Percentiles rank a stretch among this genome's conserved stretches.
phyloP scores from a whole-genome alignment of 192 early-diverging fungal species.

The Kappamyces sp. region DNA sequence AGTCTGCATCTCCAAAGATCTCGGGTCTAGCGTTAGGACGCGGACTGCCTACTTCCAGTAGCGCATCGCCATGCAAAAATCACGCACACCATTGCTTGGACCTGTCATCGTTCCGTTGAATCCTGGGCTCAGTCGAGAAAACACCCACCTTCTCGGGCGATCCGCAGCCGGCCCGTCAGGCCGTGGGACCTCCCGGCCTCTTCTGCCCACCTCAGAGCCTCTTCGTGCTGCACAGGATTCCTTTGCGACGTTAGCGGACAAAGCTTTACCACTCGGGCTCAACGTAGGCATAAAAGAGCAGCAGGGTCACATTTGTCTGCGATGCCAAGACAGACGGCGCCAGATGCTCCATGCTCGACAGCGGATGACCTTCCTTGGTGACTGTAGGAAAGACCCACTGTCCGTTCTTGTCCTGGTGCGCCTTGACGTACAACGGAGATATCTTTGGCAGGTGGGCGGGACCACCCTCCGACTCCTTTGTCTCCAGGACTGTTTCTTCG shows the following conservation, averaged over 20 bases:
- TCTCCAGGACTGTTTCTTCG: too few species aligned
- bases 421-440: too few species aligned
- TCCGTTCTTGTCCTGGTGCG: too few species aligned
- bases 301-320: background rate
- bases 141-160: constrained; percentile 2
- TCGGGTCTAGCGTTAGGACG: too few species aligned
- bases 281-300: constrained; percentile 15
- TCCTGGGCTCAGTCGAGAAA: background rate
- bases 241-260: background rate
- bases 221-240: background rate
- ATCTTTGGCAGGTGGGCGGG: too few species aligned
- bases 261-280: constrained; percentile 1
- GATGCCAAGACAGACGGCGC: background rate
- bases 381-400: constrained; percentile 2
- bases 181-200: constrained; percentile 1
- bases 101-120: constrained; percentile 14
- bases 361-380: constrained; percentile 11
- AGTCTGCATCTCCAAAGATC: constrained; percentile 13
- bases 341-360: constrained; percentile 2
- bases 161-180: constrained; percentile 8
- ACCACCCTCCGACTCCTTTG: too few species aligned
- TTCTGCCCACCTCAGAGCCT: constrained; percentile 11
- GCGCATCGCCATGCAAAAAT: constrained; percentile 10
- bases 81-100: background rate
- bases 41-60: too few species aligned